These are phyloP conservation scores for Beverwykella pulmonaria DNA, from an alignment of 495 filamentous ascomycete species.

Conservation along the genomic window DNA sequence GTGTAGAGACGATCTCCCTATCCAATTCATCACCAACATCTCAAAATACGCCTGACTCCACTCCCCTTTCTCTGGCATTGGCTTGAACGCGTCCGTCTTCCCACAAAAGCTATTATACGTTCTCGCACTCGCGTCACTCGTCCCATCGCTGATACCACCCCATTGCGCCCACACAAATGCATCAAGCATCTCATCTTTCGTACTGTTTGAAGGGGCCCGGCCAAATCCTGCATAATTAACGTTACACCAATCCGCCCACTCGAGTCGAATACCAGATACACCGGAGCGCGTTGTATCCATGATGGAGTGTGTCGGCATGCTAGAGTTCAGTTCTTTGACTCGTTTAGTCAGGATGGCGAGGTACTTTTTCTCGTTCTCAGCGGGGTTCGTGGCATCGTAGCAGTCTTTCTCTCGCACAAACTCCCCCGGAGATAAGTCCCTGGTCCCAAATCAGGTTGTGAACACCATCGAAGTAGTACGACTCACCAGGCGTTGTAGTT, in stretches of 20 bases:
- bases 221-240: conserved; percentile 18
- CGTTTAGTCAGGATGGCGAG: background rate
- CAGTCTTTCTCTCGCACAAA: background rate
- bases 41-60: conserved; percentile 27
- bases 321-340: background rate
- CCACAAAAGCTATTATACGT: conserved; percentile 6
- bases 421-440: conserved; percentile 19
- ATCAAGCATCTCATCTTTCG: background rate
- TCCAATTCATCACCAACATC: conserved; percentile 8
- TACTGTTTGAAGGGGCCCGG: background rate
- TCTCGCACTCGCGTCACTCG: conserved; percentile 6
- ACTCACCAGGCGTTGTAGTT: conserved; percentile 20
- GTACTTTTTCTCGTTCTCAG: conserved; percentile 17
- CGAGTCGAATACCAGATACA: background rate
- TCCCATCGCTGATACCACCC: conserved; percentile 21
- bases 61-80: conserved; percentile 11
- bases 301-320: conserved; percentile 15
- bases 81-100: conserved; percentile 4
- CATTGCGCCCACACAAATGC: conserved; percentile 22
- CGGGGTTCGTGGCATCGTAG: background rate
- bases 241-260: conserved; percentile 27
- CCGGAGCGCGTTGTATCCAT: conserved; percentile 9
- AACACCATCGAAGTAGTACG: no score
- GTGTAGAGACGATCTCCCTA: no score
- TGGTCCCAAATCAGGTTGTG: background rate